Evolutionary conservation across 257 asterid species (phyloP), one percentile per base, ranked within the genome.

Genomic region (Solanum chilense): DNA sequence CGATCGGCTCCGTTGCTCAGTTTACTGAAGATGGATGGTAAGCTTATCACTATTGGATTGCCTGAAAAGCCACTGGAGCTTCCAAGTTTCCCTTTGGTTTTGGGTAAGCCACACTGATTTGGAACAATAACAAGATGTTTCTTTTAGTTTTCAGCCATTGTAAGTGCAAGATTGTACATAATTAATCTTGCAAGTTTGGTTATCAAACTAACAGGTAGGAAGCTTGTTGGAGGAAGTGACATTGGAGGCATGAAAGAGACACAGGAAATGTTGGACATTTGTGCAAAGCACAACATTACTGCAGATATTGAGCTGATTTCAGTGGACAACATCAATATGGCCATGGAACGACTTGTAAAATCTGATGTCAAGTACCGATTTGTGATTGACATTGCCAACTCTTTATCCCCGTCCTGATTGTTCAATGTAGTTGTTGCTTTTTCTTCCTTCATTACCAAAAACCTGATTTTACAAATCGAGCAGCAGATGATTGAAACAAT

Each of bases 171-270:
- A 71, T 18, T 66, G 4, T 85, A 35, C 18, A 52, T 52, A 16
- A 69, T 83, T 88, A 9, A 76, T 83, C 25, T 44, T 44, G 18
- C 33, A 35, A 74, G 27, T 84, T 41, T n/a, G 33, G 3, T 25
- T 21, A 41, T 75, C 41, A 47, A 41, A n/a, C 88, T 58, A 47
- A n/a, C 87, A 93, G 94, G 95, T 42, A 85, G 95, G 90, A 94
- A 92, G 89, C 91, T 93, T 11, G 91, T 93, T 9, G 94, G 93
- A 8, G 96, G 94, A 49, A 92, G 98, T 75, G 94, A 87, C 66
- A 87, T 91, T 2, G 98, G 98, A 35, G 94, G 98, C 75, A 86
- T 91, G 86, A 93, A 93, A 88, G 96, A 92, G 92, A 92, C 94
- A 0, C 96, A 93, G 41, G 98, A 94, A 88, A 93, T 94, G 98